phyloP scores from a whole-genome alignment of 1,284 basidiomycete genomes.

The Phenoliferia sp. region DNA sequence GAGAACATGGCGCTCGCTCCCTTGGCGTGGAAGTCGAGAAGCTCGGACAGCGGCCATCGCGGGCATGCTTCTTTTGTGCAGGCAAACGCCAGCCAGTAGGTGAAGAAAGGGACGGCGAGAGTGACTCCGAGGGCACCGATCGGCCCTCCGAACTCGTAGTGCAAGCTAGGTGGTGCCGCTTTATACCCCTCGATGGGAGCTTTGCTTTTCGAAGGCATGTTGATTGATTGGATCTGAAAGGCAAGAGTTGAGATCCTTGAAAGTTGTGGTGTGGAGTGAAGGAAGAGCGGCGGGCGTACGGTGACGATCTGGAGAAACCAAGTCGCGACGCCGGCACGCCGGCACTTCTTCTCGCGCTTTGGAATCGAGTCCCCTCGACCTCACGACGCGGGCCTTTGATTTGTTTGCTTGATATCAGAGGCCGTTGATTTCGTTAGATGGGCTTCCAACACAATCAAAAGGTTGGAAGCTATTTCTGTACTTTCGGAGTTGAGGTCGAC shows the following conservation, averaged over 20 bases:
- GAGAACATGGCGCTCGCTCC: conserved; percentile 41
- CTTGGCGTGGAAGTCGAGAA: conserved; percentile 21
- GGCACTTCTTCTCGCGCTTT: too few relatives aligned
- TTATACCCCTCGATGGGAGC: conserved; percentile 18
- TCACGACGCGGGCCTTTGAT: too few relatives aligned
- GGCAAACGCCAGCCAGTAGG: conserved; percentile 40
- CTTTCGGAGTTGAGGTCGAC: too few relatives aligned
- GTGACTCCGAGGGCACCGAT: conserved; percentile 44
- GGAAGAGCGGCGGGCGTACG: too few relatives aligned
- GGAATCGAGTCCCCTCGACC: too few relatives aligned
- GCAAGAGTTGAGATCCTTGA: background rate
- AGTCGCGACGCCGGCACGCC: too few relatives aligned
- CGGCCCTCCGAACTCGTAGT: conserved; percentile 40
- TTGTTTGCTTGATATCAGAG: too few relatives aligned
- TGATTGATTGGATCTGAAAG: background rate
- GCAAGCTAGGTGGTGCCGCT: conserved; percentile 20
- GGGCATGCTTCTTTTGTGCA: conserved; percentile 32
- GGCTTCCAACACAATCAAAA: too few relatives aligned
- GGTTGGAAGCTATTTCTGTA: too few relatives aligned
- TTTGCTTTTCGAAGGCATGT: background rate
- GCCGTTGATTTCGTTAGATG: too few relatives aligned
- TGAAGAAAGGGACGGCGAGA: conserved; percentile 43
- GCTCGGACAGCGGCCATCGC: conserved; percentile 28
- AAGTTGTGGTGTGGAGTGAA: background rate
- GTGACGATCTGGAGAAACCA: too few relatives aligned